A percentile compares a stretch with the other conserved stretches of the same genome.
Conservation (phyloP, 164 flowering plant genomes). For the Warburgia ugandensis region DNA sequence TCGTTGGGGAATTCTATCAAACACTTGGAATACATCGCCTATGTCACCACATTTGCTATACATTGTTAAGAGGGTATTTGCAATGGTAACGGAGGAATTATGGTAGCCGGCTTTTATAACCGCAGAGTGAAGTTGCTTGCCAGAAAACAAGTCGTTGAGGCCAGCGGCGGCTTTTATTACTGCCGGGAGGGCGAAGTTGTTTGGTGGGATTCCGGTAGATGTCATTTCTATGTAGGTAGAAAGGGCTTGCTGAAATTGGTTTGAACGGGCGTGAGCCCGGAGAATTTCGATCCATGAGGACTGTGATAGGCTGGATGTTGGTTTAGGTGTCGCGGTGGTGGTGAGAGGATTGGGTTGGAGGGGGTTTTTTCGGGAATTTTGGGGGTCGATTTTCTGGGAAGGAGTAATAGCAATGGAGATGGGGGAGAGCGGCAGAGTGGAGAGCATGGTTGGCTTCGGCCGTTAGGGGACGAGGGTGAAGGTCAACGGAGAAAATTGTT, state of each 20-base stretch:
- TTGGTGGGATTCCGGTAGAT: constrained; percentile 34
- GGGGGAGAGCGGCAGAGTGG: constrained; percentile 9
- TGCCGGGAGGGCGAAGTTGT: constrained; percentile 69
- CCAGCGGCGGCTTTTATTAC: constrained; percentile 47
- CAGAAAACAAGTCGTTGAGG: constrained; percentile 38
- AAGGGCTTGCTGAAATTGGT: constrained; percentile 47
- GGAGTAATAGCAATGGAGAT: background rate
- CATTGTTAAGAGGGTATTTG: constrained; percentile 55
- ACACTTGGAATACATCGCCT: constrained; percentile 42
- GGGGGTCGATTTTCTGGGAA: background rate
- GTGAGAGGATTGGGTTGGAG: background rate
- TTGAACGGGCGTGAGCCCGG: constrained; percentile 41
- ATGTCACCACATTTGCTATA: constrained; percentile 57
- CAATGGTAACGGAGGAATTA: constrained; percentile 37
- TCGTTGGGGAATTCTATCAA: constrained; percentile 49
- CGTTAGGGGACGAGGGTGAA: background rate
- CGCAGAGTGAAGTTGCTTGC: constrained; percentile 56
- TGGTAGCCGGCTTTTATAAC: constrained; percentile 48
- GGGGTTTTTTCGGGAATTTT: constrained; percentile 10
- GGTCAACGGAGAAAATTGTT: background rate
- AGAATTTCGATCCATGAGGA: constrained; percentile 53
- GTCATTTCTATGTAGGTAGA: constrained; percentile 49
- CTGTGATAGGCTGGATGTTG: constrained; percentile 17
- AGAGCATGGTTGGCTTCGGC: constrained; percentile 5
- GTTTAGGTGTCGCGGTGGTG: background rate